Evolutionary conservation across 768 basidiomycete genomes (phyloP).

Genomic region (Stropharia rugosoannulata): DNA sequence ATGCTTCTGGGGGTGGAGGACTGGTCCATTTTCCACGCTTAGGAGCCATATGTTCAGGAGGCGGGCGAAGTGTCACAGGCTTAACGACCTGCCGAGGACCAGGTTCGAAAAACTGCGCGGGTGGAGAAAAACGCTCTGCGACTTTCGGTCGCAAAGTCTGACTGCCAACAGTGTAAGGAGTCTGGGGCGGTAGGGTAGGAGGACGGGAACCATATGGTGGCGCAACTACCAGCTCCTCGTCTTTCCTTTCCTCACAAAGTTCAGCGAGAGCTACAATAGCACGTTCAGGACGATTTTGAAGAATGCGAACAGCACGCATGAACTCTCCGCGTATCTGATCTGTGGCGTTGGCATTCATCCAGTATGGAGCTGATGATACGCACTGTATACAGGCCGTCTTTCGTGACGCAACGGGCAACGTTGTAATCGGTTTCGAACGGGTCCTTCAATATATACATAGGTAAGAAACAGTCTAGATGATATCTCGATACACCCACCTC

Average conservation of each 20-base stretch:
- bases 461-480: neutral
- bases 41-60: conserved; percentile 80
- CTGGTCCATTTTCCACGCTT: conserved; percentile 82
- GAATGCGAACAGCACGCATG: conserved; percentile 90
- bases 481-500: conserved; percentile 54
- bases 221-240: conserved; percentile 56
- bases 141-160: conserved; percentile 53
- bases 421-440: conserved; percentile 98
- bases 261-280: conserved; percentile 82
- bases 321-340: conserved; percentile 95
- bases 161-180: conserved; percentile 67
- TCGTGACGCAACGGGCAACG: conserved; percentile 94
- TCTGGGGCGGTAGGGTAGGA: conserved; percentile 59
- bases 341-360: conserved; percentile 4
- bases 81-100: conserved; percentile 28
- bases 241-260: conserved; percentile 87
- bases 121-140: conserved; percentile 55
- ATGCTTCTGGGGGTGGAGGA: conserved; percentile 77
- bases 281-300: conserved; percentile 76
- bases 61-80: conserved; percentile 37
- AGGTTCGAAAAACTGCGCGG: conserved; percentile 47
- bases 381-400: conserved; percentile 94
- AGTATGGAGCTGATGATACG: conserved; percentile 19
- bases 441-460: conserved; percentile 54
- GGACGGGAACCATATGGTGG: conserved; percentile 41